Percentiles rank a stretch among this genome's conserved stretches.
Evolutionary conservation across 2,329 filamentous ascomycete species (phyloP).

Genomic region (Trichoderma sp.): DNA sequence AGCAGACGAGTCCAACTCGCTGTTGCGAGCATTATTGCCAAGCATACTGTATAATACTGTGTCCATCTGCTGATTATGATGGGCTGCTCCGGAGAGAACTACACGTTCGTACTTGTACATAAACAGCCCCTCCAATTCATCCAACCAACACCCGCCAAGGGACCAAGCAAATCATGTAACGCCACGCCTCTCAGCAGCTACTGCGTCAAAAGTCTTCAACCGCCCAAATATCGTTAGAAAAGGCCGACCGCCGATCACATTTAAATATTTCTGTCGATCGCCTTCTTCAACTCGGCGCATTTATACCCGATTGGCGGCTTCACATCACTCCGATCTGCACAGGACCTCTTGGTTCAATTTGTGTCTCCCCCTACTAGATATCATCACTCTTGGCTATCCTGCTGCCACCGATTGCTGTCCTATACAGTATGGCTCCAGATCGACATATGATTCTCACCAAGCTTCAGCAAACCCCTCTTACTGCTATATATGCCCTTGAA

Average conservation of each 20-base stretch:
- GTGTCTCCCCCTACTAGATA: too few species aligned
- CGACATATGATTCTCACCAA: background rate
- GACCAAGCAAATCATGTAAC: background rate
- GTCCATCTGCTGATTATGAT: background rate
- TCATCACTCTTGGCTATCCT: background rate
- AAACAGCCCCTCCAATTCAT: background rate
- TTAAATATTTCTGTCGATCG: background rate
- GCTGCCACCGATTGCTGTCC: background rate
- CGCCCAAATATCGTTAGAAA: background rate
- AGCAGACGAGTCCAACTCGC: background rate
- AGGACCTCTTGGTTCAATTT: background rate
- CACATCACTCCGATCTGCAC: background rate
- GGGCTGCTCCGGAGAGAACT: background rate
- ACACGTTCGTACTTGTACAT: background rate
- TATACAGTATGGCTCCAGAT: background rate
- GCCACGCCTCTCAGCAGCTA: background rate
- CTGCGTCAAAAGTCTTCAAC: background rate
- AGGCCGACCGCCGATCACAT: background rate
- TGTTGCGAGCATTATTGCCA: background rate
- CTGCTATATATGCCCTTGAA: background rate
- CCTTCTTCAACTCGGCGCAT: background rate
- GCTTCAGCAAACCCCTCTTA: background rate
- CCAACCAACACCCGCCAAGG: background rate
- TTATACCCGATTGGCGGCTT: constrained; percentile 2
- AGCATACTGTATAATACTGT: too few species aligned